phyloP scores from a whole-genome alignment of 2,329 filamentous ascomycete genomes.

The Alternaria angustiovoidea region DNA sequence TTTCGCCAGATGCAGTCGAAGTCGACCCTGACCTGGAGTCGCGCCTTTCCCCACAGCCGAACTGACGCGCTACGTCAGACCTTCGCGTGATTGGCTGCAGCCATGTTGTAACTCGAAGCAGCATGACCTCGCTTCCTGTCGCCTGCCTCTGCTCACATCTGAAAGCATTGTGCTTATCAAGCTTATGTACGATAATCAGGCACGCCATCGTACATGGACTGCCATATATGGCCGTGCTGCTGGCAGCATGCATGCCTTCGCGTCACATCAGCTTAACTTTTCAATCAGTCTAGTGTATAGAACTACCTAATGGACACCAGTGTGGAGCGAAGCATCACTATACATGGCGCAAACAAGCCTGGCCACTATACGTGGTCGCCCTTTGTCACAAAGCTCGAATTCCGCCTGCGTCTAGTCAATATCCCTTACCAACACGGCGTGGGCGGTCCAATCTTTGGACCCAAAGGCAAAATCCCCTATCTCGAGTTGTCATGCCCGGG shows the following conservation, averaged over 20 bases:
- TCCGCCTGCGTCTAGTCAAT: conserved; percentile 60
- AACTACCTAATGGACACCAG: not conserved
- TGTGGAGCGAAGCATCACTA: not conserved
- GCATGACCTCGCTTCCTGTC: not conserved
- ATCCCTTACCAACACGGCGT: conserved; percentile 53
- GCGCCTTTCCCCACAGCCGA: conserved; percentile 11
- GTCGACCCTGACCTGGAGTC: not conserved
- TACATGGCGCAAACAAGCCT: not conserved
- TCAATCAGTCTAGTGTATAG: not conserved
- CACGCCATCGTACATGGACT: not conserved
- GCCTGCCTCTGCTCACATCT: not conserved
- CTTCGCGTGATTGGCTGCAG: conserved; percentile 7
- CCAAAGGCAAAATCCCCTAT: conserved; percentile 64
- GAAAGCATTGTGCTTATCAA: not conserved
- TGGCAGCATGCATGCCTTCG: not conserved
- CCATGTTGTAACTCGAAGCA: not conserved
- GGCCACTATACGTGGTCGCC: not conserved
- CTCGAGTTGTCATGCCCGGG: conserved; percentile 46
- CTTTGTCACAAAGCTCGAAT: conserved; percentile 68
- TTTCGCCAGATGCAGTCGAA: not conserved
- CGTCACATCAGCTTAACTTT: not conserved
- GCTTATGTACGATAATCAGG: not conserved
- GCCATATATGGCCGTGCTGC: not conserved
- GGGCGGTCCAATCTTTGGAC: conserved; percentile 58
- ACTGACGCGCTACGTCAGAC: conserved; percentile 6